These are phyloP conservation scores for Phytophthora vignae DNA, from an alignment of 352 stramenopile genomes.

Conservation along the genomic window DNA sequence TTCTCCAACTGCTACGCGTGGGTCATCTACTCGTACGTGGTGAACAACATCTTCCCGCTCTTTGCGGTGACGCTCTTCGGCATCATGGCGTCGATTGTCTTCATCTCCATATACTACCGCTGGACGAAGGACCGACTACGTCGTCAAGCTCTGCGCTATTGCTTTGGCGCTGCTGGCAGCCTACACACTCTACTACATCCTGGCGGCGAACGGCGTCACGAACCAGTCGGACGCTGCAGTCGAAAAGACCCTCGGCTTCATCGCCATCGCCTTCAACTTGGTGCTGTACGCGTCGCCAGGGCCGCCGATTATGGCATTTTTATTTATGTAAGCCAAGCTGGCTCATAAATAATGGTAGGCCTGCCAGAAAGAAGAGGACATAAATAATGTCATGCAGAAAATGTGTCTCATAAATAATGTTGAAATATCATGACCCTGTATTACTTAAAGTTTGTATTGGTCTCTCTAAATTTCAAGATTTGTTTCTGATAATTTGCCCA, in stretches of 20 bases:
- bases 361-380: too few relatives aligned
- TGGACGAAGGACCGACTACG: constrained; percentile 36
- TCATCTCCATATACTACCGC: constrained; percentile 42
- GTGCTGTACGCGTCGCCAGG: too few relatives aligned
- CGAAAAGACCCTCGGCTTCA: constrained; percentile 43
- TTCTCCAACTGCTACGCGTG: constrained; percentile 33
- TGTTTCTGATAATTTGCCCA: too few relatives aligned
- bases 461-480: too few relatives aligned
- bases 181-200: constrained; percentile 43
- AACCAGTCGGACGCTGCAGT: constrained; percentile 37
- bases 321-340: too few relatives aligned
- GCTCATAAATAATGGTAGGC: too few relatives aligned
- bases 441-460: too few relatives aligned
- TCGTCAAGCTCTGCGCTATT: constrained; percentile 26
- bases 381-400: too few relatives aligned
- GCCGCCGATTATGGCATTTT: too few relatives aligned
- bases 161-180: constrained; percentile 28
- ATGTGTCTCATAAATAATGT: too few relatives aligned
- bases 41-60: constrained; percentile 47
- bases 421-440: too few relatives aligned
- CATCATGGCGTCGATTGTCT: constrained; percentile 22
- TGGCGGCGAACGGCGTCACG: constrained; percentile 36
- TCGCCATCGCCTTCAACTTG: constrained; percentile 51
- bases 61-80: constrained; percentile 39
- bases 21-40: constrained; percentile 41